phyloP scores from a whole-genome alignment of 2,329 filamentous ascomycete genomes.

The Penicillium sp. region DNA sequence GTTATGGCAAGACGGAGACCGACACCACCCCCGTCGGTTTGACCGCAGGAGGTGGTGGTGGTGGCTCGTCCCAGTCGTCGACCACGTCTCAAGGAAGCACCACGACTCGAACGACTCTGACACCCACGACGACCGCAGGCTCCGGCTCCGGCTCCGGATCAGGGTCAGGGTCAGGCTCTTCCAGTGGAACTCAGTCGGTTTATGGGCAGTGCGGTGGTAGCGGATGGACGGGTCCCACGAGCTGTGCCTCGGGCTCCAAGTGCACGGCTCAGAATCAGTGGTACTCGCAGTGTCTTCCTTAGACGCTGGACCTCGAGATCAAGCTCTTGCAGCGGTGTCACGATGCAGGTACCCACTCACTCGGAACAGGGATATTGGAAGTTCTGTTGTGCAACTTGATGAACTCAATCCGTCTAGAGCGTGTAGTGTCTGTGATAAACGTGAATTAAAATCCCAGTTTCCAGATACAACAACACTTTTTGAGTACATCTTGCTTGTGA shows the following conservation, averaged over 20 bases:
- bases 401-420: no score
- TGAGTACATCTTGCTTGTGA: no score
- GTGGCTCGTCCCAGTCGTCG: not conserved
- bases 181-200: conserved; percentile 7
- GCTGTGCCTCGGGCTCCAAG: conserved; percentile 6
- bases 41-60: not conserved
- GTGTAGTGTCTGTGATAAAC: no score
- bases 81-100: not conserved
- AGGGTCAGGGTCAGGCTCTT: not conserved
- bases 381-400: not conserved
- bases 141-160: no score
- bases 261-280: conserved; percentile 5
- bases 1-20: conserved; percentile 14
- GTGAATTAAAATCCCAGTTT: no score
- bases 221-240: conserved; percentile 12
- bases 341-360: not conserved
- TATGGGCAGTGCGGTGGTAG: conserved; percentile 17
- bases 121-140: not conserved
- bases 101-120: not conserved
- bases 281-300: conserved; percentile 17
- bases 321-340: not conserved
- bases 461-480: no score
- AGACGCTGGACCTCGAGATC: not conserved
- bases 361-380: not conserved
- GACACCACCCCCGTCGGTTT: conserved; percentile 9